Evolutionary conservation across 257 asterid genomes (phyloP).

Genomic region (Striga asiatica): DNA sequence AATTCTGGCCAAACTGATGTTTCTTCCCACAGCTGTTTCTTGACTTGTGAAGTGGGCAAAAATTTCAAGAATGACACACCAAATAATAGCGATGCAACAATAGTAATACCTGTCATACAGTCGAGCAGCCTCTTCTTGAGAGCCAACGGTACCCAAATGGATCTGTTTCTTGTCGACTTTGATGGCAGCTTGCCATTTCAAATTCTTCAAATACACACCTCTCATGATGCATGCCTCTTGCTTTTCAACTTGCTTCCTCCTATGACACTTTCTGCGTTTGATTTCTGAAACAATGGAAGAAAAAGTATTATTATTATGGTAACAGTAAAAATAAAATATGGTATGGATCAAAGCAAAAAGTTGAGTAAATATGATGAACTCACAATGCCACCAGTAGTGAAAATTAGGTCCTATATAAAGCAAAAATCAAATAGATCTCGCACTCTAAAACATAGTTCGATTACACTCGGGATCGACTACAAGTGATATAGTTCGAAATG

Average conservation of each 20-base stretch:
- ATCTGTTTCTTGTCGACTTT: conserved; percentile 94
- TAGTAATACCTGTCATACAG: conserved; percentile 66
- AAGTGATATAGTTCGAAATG: no score
- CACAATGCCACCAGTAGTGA: background rate
- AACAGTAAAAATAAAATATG: background rate
- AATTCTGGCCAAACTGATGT: no score
- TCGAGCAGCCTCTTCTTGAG: conserved; percentile 94
- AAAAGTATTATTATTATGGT: no score
- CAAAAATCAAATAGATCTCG: background rate
- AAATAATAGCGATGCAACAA: background rate
- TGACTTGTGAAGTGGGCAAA: no score
- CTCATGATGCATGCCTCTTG: conserved; percentile 73
- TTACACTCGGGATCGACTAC: no score
- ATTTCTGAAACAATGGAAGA: conserved; percentile 37
- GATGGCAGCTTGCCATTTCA: conserved; percentile 99
- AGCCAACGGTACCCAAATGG: conserved; percentile 88
- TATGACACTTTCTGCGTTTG: conserved; percentile 74
- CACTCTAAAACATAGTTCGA: background rate
- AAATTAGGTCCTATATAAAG: background rate
- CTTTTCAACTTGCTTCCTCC: conserved; percentile 75
- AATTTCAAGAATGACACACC: background rate
- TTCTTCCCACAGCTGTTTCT: no score
- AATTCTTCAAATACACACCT: conserved; percentile 87
- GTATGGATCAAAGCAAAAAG: background rate
- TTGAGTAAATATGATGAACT: background rate